Percentiles rank a stretch among this genome's conserved stretches.
Conservation (phyloP, 2,329 filamentous ascomycete genomes). For the Alternaria gaisen region DNA sequence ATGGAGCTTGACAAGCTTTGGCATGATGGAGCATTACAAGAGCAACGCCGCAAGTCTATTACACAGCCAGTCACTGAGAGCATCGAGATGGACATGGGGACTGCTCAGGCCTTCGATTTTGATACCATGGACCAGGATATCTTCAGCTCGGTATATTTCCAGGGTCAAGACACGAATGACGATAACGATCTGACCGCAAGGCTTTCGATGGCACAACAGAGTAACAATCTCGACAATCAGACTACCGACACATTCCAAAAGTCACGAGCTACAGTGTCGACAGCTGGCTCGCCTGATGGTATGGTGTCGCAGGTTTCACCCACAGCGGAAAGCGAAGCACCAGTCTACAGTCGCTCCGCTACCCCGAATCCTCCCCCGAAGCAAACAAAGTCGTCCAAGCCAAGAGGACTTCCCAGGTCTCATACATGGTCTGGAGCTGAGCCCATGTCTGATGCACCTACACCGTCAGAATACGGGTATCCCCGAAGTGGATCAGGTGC, state of each 20-base stretch:
- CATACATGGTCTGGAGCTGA: slow-evolving; percentile 51
- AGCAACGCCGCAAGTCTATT: slow-evolving; percentile 21
- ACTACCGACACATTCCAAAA: slow-evolving; percentile 12
- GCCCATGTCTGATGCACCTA: slow-evolving; percentile 44
- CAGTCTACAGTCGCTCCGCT: slow-evolving; percentile 35
- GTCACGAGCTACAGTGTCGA: slow-evolving; percentile 15
- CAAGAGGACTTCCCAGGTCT: slow-evolving; percentile 45
- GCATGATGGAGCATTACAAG: slow-evolving; percentile 31
- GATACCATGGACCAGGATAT: slow-evolving; percentile 19
- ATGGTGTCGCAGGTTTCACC: slow-evolving; percentile 27
- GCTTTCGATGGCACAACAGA: slow-evolving; percentile 8
- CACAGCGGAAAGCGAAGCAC: slow-evolving; percentile 27
- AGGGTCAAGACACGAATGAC: slow-evolving; percentile 8
- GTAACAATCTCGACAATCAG: background rate
- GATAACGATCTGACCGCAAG: slow-evolving; percentile 7
- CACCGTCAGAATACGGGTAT: slow-evolving; percentile 29
- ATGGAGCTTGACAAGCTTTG: slow-evolving; percentile 52
- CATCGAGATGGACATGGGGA: slow-evolving; percentile 30
- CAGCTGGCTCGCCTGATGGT: slow-evolving; percentile 33
- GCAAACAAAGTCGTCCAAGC: slow-evolving; percentile 29
- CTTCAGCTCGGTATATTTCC: slow-evolving; percentile 14
- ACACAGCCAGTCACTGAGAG: slow-evolving; percentile 31
- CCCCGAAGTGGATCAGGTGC: slow-evolving; percentile 60
- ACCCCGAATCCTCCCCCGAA: slow-evolving; percentile 32
- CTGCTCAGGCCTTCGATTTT: slow-evolving; percentile 11